Percentiles rank a stretch among this genome's conserved stretches.
Evolutionary conservation across 257 asterid genomes (phyloP).

Genomic region (Solanum rostratum): DNA sequence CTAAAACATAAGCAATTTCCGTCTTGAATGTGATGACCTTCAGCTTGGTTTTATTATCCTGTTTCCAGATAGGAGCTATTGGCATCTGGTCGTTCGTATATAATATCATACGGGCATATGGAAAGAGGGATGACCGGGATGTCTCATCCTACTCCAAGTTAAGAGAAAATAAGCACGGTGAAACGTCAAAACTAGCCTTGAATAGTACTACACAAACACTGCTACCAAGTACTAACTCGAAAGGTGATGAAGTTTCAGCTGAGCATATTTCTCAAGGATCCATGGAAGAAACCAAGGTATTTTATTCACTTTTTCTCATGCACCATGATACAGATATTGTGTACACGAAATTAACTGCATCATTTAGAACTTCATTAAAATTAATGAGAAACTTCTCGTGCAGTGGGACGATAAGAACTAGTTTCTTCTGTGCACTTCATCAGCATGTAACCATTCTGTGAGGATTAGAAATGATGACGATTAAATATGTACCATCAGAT

Average conservation of each 20-base stretch:
- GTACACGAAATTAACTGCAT: background rate
- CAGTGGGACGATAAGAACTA: background rate
- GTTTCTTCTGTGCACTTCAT: background rate
- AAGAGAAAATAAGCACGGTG: background rate
- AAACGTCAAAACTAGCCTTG: conserved; percentile 1
- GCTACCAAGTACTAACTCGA: background rate
- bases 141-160: background rate
- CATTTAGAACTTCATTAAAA: background rate
- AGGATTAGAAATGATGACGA: background rate
- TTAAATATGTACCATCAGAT: background rate
- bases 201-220: background rate
- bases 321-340: background rate
- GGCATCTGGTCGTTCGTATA: conserved; percentile 19
- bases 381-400: background rate
- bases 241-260: background rate
- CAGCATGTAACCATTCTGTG: background rate
- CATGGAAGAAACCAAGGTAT: background rate
- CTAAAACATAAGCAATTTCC: background rate
- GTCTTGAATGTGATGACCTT: background rate
- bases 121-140: background rate
- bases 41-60: background rate
- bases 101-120: conserved; percentile 11
- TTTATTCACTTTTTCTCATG: background rate
- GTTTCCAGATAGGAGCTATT: conserved; percentile 21
- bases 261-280: background rate